These are phyloP conservation scores for Suhomyces pyralidae DNA, from an alignment of 805 yeast species.

Conservation along the genomic window DNA sequence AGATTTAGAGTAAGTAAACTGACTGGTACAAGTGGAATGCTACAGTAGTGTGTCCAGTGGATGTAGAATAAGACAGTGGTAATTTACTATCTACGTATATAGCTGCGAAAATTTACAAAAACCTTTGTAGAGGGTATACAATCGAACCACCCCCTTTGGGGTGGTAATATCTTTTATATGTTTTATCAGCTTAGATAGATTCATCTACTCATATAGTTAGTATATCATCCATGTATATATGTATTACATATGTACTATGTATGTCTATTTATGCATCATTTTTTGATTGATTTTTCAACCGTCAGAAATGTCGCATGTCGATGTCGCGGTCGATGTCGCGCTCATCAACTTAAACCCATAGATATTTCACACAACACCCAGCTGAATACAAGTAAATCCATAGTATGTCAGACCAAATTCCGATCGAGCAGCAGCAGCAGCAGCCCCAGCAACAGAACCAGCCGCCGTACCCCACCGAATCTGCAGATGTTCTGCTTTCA, in stretches of 20 bases:
- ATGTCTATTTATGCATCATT: not conserved
- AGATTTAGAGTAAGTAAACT: too few species aligned
- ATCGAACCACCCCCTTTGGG: too few species aligned
- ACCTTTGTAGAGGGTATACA: too few species aligned
- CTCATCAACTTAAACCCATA: not conserved
- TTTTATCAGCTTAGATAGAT: too few species aligned
- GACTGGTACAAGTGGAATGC: too few species aligned
- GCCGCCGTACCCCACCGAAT: not conserved
- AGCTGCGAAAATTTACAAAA: too few species aligned
- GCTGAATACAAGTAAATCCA: not conserved
- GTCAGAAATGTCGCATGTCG: not conserved
- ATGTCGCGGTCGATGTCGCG: not conserved
- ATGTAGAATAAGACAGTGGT: too few species aligned
- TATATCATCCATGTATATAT: too few species aligned
- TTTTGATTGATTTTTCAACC: not conserved
- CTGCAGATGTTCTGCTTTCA: not conserved
- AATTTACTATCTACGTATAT: too few species aligned
- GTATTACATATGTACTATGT: not conserved
- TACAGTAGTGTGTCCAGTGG: too few species aligned
- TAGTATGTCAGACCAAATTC: conserved; percentile 32
- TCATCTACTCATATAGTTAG: too few species aligned
- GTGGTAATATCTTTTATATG: too few species aligned
- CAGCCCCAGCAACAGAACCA: not conserved
- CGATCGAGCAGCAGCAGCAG: conserved; percentile 21
- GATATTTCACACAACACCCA: not conserved